Conservation (phyloP, 345 rosid species). For the Euphorbia pulcherrima region DNA sequence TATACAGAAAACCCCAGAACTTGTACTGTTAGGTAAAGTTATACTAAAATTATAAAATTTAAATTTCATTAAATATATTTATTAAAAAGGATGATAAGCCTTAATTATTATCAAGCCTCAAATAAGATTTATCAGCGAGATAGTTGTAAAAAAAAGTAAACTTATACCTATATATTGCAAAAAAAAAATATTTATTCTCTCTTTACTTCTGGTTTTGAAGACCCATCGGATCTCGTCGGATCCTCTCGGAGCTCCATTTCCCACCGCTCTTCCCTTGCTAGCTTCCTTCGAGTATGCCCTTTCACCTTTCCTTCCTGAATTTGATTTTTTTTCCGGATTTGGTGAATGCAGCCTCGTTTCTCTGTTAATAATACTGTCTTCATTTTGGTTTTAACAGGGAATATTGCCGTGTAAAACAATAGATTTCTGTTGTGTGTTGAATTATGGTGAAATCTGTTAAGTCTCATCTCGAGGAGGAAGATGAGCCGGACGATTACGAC, state of each 20-base stretch:
- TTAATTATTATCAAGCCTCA: too few species aligned
- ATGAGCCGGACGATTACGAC: conserved; percentile 51
- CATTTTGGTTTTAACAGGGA: neutral
- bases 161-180: neutral
- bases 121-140: too few species aligned
- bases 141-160: neutral
- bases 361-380: neutral
- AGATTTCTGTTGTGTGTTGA: neutral
- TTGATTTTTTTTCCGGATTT: neutral
- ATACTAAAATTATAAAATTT: too few species aligned
- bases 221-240: neutral
- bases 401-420: neutral
- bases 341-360: neutral
- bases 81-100: too few species aligned
- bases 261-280: neutral
- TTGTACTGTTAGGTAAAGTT: too few species aligned
- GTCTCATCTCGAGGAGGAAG: conserved; percentile 41
- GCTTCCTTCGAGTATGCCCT: neutral
- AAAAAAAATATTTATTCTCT: neutral
- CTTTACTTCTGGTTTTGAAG: neutral
- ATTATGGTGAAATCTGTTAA: conserved; percentile 50
- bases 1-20: too few species aligned
- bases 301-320: neutral
- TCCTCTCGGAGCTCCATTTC: neutral
- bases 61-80: neutral